These are phyloP conservation scores for Abrus precatorius DNA, from an alignment of 306 rosid genomes.

Conservation along the genomic window DNA sequence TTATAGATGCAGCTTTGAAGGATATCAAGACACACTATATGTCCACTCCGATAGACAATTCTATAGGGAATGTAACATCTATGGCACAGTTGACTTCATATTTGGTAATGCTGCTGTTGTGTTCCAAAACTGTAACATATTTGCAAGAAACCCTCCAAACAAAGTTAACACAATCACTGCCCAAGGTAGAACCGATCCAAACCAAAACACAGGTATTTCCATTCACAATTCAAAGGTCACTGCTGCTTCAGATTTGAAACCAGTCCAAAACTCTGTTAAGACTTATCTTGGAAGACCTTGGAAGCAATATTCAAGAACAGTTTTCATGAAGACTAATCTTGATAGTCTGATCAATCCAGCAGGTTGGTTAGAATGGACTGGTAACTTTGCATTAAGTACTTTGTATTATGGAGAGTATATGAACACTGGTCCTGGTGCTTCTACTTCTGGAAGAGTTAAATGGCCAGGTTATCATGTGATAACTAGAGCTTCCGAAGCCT, in stretches of 20 bases:
- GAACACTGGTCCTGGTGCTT: conserved; percentile 61
- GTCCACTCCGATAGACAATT: conserved; percentile 71
- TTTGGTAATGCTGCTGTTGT: conserved; percentile 60
- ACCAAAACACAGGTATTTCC: conserved; percentile 76
- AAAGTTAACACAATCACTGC: conserved; percentile 67
- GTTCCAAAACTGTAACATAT: conserved; percentile 66
- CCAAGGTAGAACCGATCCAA: conserved; percentile 67
- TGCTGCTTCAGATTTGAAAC: conserved; percentile 54
- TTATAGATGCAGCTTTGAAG: conserved; percentile 74
- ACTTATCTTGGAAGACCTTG: conserved; percentile 74
- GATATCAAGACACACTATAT: conserved; percentile 78
- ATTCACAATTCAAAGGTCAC: conserved; percentile 58
- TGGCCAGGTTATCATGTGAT: conserved; percentile 64
- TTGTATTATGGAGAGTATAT: conserved; percentile 64
- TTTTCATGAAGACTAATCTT: conserved; percentile 61
- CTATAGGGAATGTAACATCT: conserved; percentile 46
- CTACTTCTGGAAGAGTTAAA: conserved; percentile 53
- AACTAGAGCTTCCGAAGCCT: conserved; percentile 58
- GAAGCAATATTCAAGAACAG: conserved; percentile 61
- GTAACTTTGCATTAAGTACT: conserved; percentile 61
- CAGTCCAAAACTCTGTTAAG: conserved; percentile 41
- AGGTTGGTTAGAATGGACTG: conserved; percentile 76
- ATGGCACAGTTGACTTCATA: conserved; percentile 45
- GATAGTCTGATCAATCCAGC: conserved; percentile 61
- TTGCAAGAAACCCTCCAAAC: conserved; percentile 64